phyloP scores from a whole-genome alignment of 2,329 filamentous ascomycete species.

The Arthroderma sp. region DNA sequence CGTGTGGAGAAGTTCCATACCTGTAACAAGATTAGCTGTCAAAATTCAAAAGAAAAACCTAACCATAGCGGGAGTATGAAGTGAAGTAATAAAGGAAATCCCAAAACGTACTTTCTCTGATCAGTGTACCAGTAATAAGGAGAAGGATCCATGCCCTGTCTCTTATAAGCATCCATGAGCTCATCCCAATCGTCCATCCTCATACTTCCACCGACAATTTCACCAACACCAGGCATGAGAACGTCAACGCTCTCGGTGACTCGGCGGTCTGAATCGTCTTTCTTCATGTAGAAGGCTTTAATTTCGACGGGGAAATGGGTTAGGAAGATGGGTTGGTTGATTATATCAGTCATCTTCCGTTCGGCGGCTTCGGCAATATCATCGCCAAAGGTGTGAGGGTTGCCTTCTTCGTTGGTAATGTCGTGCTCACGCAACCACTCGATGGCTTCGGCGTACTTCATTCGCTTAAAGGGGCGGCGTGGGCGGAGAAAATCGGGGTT shows the following conservation, averaged over 20 bases:
- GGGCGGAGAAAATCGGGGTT: constrained; percentile 84
- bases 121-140: constrained; percentile 99
- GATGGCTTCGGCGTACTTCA: constrained; percentile 90
- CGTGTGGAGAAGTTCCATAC: constrained; percentile 84
- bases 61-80: constrained; percentile 1
- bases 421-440: constrained; percentile 83
- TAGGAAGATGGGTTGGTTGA: constrained; percentile 88
- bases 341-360: constrained; percentile 90
- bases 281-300: constrained; percentile 99
- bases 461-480: constrained; percentile 75
- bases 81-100: constrained; percentile 1
- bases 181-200: constrained; percentile 87
- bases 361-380: constrained; percentile 97
- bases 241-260: constrained; percentile 89
- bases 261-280: constrained; percentile 60
- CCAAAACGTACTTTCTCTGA: constrained; percentile 66
- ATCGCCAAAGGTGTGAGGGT: constrained; percentile 83
- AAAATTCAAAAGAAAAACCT: constrained; percentile 6
- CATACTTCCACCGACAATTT: constrained; percentile 95
- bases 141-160: constrained; percentile 68
- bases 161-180: constrained; percentile 74
- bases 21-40: constrained; percentile 27
- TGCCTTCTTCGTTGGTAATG: constrained; percentile 84
- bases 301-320: constrained; percentile 96
- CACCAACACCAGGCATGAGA: constrained; percentile 84